phyloP scores from a whole-genome alignment of 345 rosid species.

The Lumnitzera racemosa region DNA sequence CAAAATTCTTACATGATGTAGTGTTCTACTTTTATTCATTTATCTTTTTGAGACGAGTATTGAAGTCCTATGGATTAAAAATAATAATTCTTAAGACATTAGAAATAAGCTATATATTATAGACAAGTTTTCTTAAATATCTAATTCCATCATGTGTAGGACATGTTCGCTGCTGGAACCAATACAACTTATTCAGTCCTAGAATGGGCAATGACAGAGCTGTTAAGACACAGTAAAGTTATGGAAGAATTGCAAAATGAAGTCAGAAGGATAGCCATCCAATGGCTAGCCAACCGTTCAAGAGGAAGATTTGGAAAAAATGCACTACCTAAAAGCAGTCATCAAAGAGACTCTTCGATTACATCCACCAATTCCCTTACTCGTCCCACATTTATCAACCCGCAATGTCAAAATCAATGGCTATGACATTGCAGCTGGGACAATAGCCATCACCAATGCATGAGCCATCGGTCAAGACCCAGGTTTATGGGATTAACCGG shows the following conservation, averaged over 20 bases:
- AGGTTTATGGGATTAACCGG: conserved; percentile 13
- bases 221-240: no score
- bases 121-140: no score
- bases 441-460: conserved; percentile 16
- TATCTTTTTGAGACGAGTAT: no score
- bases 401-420: conserved; percentile 17
- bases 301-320: conserved; percentile 10
- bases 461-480: conserved; percentile 37
- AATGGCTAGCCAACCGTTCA: not conserved
- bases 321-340: conserved; percentile 26
- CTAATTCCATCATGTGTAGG: no score
- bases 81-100: no score
- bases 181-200: no score
- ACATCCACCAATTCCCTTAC: conserved; percentile 32
- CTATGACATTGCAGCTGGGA: conserved; percentile 21
- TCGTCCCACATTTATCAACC: conserved; percentile 21
- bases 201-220: no score
- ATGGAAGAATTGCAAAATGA: no score
- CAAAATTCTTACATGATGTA: no score
- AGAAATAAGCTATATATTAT: no score
- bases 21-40: no score
- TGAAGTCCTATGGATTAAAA: no score
- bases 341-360: conserved; percentile 32
- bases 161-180: not conserved
- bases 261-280: not conserved